Evolutionary conservation across 225 moss, liverwort and hornwort species (phyloP).

Genomic region (Physcomitrellopsis africana): DNA sequence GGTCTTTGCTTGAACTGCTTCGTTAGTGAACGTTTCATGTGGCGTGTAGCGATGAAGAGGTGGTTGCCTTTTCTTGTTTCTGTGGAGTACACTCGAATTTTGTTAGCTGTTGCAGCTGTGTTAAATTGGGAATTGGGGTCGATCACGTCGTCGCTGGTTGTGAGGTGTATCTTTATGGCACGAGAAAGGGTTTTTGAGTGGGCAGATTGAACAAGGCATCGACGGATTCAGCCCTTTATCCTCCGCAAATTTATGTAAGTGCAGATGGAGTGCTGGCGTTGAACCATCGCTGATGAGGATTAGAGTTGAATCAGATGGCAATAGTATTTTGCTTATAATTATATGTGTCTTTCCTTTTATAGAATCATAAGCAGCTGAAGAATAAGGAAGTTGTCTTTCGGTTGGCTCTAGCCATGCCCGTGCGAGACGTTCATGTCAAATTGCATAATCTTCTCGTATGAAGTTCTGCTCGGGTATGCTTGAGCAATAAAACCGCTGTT

Average conservation of each 20-base stretch:
- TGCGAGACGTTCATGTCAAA: neutral
- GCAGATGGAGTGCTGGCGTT: neutral
- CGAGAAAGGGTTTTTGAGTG: neutral
- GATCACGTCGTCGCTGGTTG: constrained; percentile 3
- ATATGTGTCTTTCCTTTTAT: neutral
- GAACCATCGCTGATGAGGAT: neutral
- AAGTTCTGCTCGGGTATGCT: neutral
- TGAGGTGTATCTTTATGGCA: neutral
- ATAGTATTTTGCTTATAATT: neutral
- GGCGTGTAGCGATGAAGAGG: neutral
- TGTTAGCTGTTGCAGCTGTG: neutral
- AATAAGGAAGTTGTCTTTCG: neutral
- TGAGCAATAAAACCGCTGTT: neutral
- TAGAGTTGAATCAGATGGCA: constrained; percentile 11
- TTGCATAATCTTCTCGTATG: neutral
- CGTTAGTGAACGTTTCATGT: neutral
- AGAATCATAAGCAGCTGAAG: neutral
- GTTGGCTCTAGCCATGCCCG: neutral
- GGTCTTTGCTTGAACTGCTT: too few species aligned
- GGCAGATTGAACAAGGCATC: neutral
- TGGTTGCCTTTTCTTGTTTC: neutral
- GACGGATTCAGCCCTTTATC: neutral
- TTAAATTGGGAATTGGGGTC: neutral
- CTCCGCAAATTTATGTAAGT: neutral
- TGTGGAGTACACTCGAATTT: neutral